A percentile compares a stretch with the other conserved stretches of the same genome.
Evolutionary conservation across 2,329 filamentous ascomycete species (phyloP).

Genomic region (Fusarium liriodendri): DNA sequence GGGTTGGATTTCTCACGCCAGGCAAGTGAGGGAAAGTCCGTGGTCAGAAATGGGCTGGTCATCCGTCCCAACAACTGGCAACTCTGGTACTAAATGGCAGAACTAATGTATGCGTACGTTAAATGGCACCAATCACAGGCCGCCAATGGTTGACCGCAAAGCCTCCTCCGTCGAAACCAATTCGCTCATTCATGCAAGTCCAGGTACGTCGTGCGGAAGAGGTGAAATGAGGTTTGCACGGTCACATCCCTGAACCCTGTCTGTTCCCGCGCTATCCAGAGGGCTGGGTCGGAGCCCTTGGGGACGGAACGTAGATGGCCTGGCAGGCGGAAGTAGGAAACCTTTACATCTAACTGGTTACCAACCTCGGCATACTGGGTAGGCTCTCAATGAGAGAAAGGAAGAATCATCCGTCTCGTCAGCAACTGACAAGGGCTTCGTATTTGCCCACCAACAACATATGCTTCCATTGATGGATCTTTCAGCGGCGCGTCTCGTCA

Average conservation of each 20-base stretch:
- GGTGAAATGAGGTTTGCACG: constrained; percentile 35
- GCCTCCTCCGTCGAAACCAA: constrained; percentile 1
- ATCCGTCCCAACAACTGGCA: constrained; percentile 8
- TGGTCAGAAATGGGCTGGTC: background rate
- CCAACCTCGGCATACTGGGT: background rate
- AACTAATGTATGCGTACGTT: constrained; percentile 1
- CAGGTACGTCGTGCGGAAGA: constrained; percentile 11
- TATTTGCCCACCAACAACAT: background rate
- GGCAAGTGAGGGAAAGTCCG: background rate
- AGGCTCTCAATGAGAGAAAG: background rate
- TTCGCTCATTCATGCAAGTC: constrained; percentile 27
- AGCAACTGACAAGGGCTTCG: background rate
- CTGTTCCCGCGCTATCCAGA: constrained; percentile 39
- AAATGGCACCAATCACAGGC: constrained; percentile 23
- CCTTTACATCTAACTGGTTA: background rate
- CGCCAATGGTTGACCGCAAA: background rate
- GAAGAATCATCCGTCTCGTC: background rate
- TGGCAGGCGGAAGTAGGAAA: background rate
- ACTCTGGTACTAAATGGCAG: background rate
- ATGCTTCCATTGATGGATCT: background rate
- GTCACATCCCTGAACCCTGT: constrained; percentile 40
- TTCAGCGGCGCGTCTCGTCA: background rate
- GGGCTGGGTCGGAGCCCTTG: constrained; percentile 36
- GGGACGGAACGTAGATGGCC: constrained; percentile 20
- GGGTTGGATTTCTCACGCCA: background rate